Percentiles rank a stretch among this genome's conserved stretches.
Evolutionary conservation across 2,329 filamentous ascomycete species (phyloP).

Genomic region (Xylariaceae sp.): DNA sequence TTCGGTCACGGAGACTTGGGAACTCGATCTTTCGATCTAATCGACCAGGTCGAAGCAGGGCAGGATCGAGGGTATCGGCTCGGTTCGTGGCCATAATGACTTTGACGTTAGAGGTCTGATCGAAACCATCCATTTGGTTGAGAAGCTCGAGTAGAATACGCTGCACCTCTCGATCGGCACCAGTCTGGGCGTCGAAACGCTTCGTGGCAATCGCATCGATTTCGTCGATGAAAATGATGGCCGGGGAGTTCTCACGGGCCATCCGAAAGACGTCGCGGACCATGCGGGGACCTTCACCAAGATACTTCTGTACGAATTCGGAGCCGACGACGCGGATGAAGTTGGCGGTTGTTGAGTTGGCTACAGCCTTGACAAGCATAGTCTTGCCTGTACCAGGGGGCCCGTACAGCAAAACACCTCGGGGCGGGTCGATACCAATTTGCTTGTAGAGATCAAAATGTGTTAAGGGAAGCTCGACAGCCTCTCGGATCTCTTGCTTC

Average conservation of each 20-base stretch:
- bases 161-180: constrained; percentile 96
- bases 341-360: constrained; percentile 95
- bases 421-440: constrained; percentile 96
- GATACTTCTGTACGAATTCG: constrained; percentile 98
- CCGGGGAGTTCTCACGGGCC: constrained; percentile 95
- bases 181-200: constrained; percentile 97
- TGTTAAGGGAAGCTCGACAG: constrained; percentile 91
- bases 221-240: constrained; percentile 99
- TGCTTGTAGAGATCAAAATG: constrained; percentile 99
- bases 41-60: constrained; percentile 88
- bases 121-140: constrained; percentile 99
- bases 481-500: constrained; percentile 98
- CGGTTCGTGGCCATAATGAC: constrained; percentile 99
- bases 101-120: constrained; percentile 98
- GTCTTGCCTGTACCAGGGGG: constrained; percentile 89
- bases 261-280: constrained; percentile 98
- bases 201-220: constrained; percentile 99
- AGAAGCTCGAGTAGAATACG: constrained; percentile 95
- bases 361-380: constrained; percentile 93
- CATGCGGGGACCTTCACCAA: constrained; percentile 97
- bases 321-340: constrained; percentile 98
- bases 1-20: constrained; percentile 86
- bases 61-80: constrained; percentile 93
- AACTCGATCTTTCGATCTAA: constrained; percentile 99
- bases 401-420: constrained; percentile 92